A percentile compares a stretch with the other conserved stretches of the same genome.
These are phyloP conservation scores for Colletotrichum salicis DNA, from an alignment of 2,329 filamentous ascomycete genomes.

Conservation along the genomic window DNA sequence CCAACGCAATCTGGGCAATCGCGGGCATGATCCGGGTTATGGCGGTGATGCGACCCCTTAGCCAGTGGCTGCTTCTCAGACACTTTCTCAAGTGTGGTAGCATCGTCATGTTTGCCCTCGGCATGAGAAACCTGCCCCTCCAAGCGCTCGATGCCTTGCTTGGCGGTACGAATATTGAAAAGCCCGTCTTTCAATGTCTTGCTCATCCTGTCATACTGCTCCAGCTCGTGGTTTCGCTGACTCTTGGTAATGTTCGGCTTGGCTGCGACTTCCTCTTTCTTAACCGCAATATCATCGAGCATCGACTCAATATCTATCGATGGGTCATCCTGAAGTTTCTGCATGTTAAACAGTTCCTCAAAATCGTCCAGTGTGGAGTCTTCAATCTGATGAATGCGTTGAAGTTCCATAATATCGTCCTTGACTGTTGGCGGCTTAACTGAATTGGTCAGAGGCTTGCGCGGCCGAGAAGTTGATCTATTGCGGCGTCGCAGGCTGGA, in stretches of 20 bases:
- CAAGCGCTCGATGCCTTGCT: slow-evolving; percentile 67
- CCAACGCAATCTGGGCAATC: slow-evolving; percentile 7
- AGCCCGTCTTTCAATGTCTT: slow-evolving; percentile 63
- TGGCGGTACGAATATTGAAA: slow-evolving; percentile 63
- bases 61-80: slow-evolving; percentile 23
- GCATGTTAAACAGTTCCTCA: slow-evolving; percentile 55
- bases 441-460: slow-evolving; percentile 62
- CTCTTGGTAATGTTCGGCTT: slow-evolving; percentile 34
- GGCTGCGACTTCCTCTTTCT: slow-evolving; percentile 32
- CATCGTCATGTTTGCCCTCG: slow-evolving; percentile 41
- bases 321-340: slow-evolving; percentile 14
- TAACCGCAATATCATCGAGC: slow-evolving; percentile 35
- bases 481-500: slow-evolving; percentile 41
- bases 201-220: slow-evolving; percentile 61
- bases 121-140: slow-evolving; percentile 61
- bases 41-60: slow-evolving; percentile 3
- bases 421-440: slow-evolving; percentile 64
- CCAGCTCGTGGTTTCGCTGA: slow-evolving; percentile 53
- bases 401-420: slow-evolving; percentile 65
- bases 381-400: slow-evolving; percentile 64
- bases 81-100: background rate
- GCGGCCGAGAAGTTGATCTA: slow-evolving; percentile 55
- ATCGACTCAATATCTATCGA: slow-evolving; percentile 35
- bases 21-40: background rate
- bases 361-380: slow-evolving; percentile 70